phyloP scores from a whole-genome alignment of 202 grass and related monocot species.

The Panicum hallii region DNA sequence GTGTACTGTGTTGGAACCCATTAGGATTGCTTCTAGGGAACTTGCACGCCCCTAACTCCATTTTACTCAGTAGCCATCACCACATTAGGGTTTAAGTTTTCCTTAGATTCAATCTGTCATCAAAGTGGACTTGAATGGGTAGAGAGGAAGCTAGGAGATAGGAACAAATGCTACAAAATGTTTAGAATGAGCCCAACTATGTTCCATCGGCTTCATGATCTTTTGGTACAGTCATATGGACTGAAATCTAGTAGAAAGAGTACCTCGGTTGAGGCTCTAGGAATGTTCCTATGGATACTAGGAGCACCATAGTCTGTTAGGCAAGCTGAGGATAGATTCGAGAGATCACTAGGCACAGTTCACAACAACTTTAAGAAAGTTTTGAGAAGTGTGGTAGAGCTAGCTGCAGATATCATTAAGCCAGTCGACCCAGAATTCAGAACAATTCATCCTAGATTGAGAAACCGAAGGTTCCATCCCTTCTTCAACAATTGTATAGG shows the following conservation, averaged over 20 bases:
- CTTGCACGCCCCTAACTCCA: too few relatives aligned
- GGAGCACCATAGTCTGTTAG: not conserved
- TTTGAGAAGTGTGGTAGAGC: not conserved
- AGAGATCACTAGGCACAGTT: not conserved
- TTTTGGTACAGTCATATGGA: not conserved
- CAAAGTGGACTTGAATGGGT: not conserved
- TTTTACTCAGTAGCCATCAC: too few relatives aligned
- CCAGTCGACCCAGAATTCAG: not conserved
- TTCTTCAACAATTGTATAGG: not conserved
- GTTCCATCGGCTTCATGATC: not conserved
- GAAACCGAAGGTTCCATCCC: not conserved
- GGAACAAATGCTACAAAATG: not conserved
- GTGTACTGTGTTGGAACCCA: too few relatives aligned
- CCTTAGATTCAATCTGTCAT: too few relatives aligned
- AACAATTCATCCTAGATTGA: not conserved
- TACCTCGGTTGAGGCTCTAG: not conserved
- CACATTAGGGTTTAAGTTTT: too few relatives aligned
- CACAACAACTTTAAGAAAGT: not conserved
- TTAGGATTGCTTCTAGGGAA: too few relatives aligned
- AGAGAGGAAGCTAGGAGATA: too few relatives aligned
- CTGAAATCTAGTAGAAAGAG: not conserved
- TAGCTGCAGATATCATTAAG: not conserved
- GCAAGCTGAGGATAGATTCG: not conserved
- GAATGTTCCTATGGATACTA: slow-evolving; percentile 3
- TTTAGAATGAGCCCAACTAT: not conserved